Base-by-base conservation (phyloP, 495 filamentous ascomycete species). In the Hypoxylon trugodes region DNA sequence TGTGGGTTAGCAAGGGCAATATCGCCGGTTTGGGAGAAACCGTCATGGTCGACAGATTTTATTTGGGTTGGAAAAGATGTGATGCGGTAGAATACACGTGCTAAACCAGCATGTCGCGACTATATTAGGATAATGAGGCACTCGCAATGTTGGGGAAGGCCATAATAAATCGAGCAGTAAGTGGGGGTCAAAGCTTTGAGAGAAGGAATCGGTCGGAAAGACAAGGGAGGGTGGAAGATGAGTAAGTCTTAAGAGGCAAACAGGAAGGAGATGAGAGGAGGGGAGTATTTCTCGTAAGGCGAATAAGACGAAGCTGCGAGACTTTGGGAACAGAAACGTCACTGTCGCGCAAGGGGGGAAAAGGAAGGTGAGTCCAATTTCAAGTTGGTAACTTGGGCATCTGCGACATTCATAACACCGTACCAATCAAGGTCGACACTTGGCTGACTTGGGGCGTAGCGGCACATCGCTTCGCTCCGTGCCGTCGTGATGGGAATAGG, bases 1-100 rank as follows among this genome's bases (percentile, higher is more conserved):
- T 53, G 43, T 69, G 62, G 25, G 74, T 81, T 65, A 81, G 77
- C 74, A 68, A 25, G 47, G 71, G 66, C 13, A 66, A 66, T 42
- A 73, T 49, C 32, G 68, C 56, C 41, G 62, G 64, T 32, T 61
- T 63, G n/a, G 28, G 55, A 52, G 61, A 58, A 55, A 70, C 45
- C 16, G 65, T 61, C 70, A 70, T 72, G 47, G 37, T 48, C 4
- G 43, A 33, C 47, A 41, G 19, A 30, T 22, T 26, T 65, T n/a
- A n/a, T n/a, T n/a, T n/a, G n/a, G 42, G 36, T 45, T 30, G 30
- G 36, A 42, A 28, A 7, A 49, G 21, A 48, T 15, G 25, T 6
- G 16, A 33, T 26, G 38, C 40, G 26, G 45, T 54, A 33, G 26
- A 38, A 41, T 51, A 26, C 60, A 61, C 50, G 51, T 61, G 66